Conservation (phyloP, 2,329 filamentous ascomycete species). For the Phialophora verrucosa region DNA sequence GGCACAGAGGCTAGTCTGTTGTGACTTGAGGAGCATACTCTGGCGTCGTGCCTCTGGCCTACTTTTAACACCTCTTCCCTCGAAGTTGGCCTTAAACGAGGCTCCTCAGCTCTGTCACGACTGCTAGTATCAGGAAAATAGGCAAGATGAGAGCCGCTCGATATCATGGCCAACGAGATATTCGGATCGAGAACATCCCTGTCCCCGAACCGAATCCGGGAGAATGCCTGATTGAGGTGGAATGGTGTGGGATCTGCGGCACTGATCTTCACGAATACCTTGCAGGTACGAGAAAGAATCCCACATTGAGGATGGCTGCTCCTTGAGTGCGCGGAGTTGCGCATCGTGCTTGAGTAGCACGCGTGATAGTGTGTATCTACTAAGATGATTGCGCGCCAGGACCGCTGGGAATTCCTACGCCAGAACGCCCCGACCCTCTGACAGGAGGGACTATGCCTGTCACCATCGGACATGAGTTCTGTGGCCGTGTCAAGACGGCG, state of each 20-base stretch:
- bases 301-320: background rate
- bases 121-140: too few species aligned
- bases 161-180: conserved; percentile 51
- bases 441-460: conserved; percentile 57
- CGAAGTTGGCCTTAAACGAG: too few species aligned
- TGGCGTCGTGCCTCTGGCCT: too few species aligned
- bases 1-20: too few species aligned
- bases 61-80: too few species aligned
- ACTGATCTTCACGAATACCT: conserved; percentile 53
- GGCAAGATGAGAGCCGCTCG: conserved; percentile 50
- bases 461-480: conserved; percentile 61
- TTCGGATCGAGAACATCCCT: conserved; percentile 51
- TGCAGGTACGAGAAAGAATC: conserved; percentile 30
- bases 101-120: too few species aligned
- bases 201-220: conserved; percentile 47
- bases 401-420: conserved; percentile 52
- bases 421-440: conserved; percentile 56
- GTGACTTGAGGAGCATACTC: too few species aligned
- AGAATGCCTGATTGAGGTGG: conserved; percentile 47
- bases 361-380: too few species aligned
- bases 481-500: conserved; percentile 51
- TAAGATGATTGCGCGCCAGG: too few species aligned
- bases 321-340: background rate
- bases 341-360: background rate
- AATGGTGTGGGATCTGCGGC: conserved; percentile 42